phyloP scores from a whole-genome alignment of 306 rosid species.

The Elaeagnus macrophylla region DNA sequence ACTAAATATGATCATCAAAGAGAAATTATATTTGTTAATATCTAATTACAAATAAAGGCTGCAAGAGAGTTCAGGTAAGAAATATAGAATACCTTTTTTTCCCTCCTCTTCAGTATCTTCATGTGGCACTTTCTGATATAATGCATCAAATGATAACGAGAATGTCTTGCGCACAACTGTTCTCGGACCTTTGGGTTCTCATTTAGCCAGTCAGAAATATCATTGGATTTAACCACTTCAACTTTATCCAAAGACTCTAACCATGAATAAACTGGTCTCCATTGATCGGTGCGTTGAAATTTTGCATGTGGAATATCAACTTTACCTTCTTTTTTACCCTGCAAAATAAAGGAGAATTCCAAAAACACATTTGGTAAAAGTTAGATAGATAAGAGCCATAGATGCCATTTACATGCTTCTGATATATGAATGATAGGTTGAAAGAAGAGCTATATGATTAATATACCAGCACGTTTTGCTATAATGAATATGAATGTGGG shows the following conservation, averaged over 20 bases:
- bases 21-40: not conserved
- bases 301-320: constrained; percentile 64
- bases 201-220: constrained; percentile 76
- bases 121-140: constrained; percentile 88
- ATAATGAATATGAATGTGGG: too few relatives aligned
- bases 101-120: constrained; percentile 80
- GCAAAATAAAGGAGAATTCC: constrained; percentile 12
- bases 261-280: constrained; percentile 92
- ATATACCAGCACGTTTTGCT: too few relatives aligned
- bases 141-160: constrained; percentile 84
- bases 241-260: constrained; percentile 65
- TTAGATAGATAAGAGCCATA: not conserved
- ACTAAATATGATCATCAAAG: too few relatives aligned
- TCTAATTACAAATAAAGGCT: not conserved
- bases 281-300: constrained; percentile 84
- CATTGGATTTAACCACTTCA: constrained; percentile 87
- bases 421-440: not conserved
- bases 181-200: constrained; percentile 67
- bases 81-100: constrained; percentile 48
- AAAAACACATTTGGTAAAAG: not conserved
- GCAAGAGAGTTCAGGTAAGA: constrained; percentile 3
- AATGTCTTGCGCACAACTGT: constrained; percentile 76
- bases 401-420: not conserved
- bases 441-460: too few relatives aligned
- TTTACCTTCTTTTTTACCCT: constrained; percentile 52